A percentile compares a stretch with the other conserved stretches of the same genome.
Evolutionary conservation across 2,329 filamentous ascomycete species (phyloP).

Genomic region (Decorospora gaudefroyi): DNA sequence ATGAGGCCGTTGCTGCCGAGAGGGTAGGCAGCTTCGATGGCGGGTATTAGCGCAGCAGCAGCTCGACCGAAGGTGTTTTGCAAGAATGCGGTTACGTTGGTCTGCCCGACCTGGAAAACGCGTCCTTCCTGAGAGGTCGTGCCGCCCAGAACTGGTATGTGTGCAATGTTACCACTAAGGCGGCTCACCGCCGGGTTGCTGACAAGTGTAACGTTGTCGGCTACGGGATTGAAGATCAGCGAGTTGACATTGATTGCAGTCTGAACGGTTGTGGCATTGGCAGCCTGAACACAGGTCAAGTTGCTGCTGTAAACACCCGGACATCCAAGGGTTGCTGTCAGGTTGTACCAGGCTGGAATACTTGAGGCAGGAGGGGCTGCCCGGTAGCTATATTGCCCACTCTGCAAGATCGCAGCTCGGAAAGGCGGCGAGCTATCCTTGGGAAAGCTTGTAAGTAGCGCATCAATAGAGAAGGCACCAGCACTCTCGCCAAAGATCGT

Average conservation of each 20-base stretch:
- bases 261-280: slow-evolving; percentile 24
- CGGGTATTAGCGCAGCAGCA: slow-evolving; percentile 17
- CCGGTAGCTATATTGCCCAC: slow-evolving; percentile 33
- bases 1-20: slow-evolving; percentile 18
- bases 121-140: slow-evolving; percentile 37
- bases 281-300: slow-evolving; percentile 31
- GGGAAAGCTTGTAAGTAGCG: slow-evolving; percentile 34
- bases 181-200: slow-evolving; percentile 22
- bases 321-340: slow-evolving; percentile 30
- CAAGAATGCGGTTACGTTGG: slow-evolving; percentile 25
- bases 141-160: slow-evolving; percentile 33
- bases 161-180: slow-evolving; percentile 29
- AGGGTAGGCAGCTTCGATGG: slow-evolving; percentile 30
- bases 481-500: slow-evolving; percentile 51
- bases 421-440: slow-evolving; percentile 30
- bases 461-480: slow-evolving; percentile 33
- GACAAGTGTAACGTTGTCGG: slow-evolving; percentile 32
- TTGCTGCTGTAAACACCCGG: slow-evolving; percentile 21
- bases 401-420: slow-evolving; percentile 38
- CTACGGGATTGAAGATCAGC: slow-evolving; percentile 25
- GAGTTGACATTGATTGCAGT: slow-evolving; percentile 24
- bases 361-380: slow-evolving; percentile 13
- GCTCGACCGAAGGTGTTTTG: slow-evolving; percentile 16
- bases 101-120: slow-evolving; percentile 26
- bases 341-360: slow-evolving; percentile 27